Conservation (phyloP, 164 flowering plant genomes). For the Saururus chinensis region DNA sequence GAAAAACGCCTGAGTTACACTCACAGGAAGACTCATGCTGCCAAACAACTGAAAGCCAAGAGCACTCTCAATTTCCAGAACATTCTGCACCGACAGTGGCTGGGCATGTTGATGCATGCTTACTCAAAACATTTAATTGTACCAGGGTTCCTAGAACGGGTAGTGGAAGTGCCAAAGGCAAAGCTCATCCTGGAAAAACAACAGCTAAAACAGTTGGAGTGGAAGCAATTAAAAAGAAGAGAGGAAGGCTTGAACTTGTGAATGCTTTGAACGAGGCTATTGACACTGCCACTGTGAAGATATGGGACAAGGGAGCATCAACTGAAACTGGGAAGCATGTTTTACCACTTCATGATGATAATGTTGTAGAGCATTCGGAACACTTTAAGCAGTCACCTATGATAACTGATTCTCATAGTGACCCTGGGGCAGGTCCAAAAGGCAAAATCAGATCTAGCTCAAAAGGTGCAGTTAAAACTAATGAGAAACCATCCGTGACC, state of each 20-base stretch:
- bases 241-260: background rate
- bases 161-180: background rate
- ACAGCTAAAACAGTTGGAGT: background rate
- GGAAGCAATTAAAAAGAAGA: background rate
- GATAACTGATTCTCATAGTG: background rate
- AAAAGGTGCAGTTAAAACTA: background rate
- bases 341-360: too few species aligned
- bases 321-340: background rate
- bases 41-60: background rate
- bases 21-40: background rate
- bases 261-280: background rate
- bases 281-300: background rate
- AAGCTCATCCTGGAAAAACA: conserved; percentile 26
- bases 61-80: background rate
- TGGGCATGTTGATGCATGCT: background rate
- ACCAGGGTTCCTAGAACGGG: background rate
- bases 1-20: background rate
- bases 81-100: background rate
- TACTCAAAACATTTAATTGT: background rate
- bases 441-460: background rate
- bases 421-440: background rate
- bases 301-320: background rate
- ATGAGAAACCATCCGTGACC: background rate
- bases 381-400: background rate
- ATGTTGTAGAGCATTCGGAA: background rate